A percentile compares a stretch with the other conserved stretches of the same genome.
phyloP scores from a whole-genome alignment of 2,329 filamentous ascomycete species.

The Fusarium protoensiforme region DNA sequence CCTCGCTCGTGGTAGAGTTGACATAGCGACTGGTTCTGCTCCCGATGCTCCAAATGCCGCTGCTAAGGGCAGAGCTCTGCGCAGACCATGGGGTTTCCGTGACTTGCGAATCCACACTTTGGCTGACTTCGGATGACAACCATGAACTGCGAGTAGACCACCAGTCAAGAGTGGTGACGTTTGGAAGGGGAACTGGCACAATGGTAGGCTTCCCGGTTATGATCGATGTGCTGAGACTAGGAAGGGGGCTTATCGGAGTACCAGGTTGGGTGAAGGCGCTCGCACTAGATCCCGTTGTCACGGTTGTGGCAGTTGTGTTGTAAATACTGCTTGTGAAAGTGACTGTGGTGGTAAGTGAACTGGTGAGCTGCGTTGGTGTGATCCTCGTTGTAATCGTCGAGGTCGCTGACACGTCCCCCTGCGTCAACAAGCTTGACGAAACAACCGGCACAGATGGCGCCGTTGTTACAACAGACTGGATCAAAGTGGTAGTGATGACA shows the following conservation, averaged over 20 bases:
- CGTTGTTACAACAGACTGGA: neutral
- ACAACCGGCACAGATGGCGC: neutral
- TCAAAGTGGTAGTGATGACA: neutral
- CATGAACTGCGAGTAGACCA: neutral
- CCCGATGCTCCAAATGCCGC: constrained; percentile 3
- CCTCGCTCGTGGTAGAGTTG: constrained; percentile 26
- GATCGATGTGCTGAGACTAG: constrained; percentile 15
- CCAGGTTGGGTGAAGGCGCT: constrained; percentile 1
- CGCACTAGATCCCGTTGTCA: neutral
- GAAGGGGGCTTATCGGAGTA: neutral
- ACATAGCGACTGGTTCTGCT: constrained; percentile 21
- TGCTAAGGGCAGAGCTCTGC: constrained; percentile 10
- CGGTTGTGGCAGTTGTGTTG: constrained; percentile 14
- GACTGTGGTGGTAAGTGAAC: constrained; percentile 9
- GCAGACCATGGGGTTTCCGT: neutral
- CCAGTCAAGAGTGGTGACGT: constrained; percentile 21
- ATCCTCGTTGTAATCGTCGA: constrained; percentile 29
- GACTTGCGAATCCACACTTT: neutral
- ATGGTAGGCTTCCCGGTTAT: constrained; percentile 17
- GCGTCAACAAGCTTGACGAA: neutral
- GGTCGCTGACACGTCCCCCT: constrained; percentile 2
- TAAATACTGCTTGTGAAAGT: constrained; percentile 21
- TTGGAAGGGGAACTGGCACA: constrained; percentile 27
- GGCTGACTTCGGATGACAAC: neutral
- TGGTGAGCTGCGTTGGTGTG: constrained; percentile 1